Conservation (phyloP, 192 early-diverging fungal genomes). For the Coemansia sp. region DNA sequence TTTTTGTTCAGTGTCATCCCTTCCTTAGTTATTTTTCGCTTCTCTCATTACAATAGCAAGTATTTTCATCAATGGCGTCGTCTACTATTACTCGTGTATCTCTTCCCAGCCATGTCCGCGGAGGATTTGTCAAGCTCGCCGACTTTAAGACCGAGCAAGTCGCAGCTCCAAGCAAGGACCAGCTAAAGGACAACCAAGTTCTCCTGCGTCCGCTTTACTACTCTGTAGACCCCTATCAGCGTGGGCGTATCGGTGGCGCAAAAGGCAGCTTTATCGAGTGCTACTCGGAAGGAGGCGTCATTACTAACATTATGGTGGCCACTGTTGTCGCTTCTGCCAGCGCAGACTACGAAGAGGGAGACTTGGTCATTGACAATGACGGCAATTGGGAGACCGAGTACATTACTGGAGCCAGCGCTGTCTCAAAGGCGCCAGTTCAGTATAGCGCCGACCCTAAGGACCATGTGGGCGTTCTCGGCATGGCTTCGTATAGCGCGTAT, state of each 20-base stretch:
- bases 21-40: background rate
- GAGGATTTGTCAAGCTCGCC: conserved; percentile 16
- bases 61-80: background rate
- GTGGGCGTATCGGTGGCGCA: conserved; percentile 65
- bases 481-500: conserved; percentile 83
- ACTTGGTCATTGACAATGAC: conserved; percentile 79
- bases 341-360: conserved; percentile 63
- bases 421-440: conserved; percentile 30
- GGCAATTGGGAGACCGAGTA: conserved; percentile 61
- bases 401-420: conserved; percentile 59
- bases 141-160: conserved; percentile 16
- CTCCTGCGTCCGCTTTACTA: conserved; percentile 69
- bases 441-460: conserved; percentile 6
- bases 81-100: background rate
- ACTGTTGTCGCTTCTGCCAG: conserved; percentile 69
- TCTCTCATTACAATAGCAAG: background rate
- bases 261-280: conserved; percentile 64
- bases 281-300: conserved; percentile 62
- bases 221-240: conserved; percentile 79
- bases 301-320: conserved; percentile 62
- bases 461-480: conserved; percentile 67
- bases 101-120: background rate
- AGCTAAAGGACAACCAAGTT: conserved; percentile 25
- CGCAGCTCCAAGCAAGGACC: conserved; percentile 16
- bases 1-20: too few species aligned